Evolutionary conservation across 75 land plant species (phyloP).

Genomic region (Cupressus sempervirens): DNA sequence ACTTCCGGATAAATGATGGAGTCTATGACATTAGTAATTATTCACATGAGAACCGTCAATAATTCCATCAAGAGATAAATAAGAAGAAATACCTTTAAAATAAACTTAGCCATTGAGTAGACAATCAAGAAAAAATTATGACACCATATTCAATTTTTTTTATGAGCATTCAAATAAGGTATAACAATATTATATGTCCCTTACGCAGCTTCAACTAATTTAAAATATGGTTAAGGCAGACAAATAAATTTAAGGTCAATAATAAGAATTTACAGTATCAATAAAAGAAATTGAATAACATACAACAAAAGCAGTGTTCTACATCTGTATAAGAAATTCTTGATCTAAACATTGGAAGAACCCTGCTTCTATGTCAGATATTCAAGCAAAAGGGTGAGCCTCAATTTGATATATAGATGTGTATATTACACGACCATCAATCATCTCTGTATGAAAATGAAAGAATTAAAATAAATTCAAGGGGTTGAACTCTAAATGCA

Average conservation of each 20-base stretch:
- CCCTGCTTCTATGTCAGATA: too few species aligned
- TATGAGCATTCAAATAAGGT: not conserved
- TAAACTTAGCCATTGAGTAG: not conserved
- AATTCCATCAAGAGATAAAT: not conserved
- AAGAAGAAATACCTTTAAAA: not conserved
- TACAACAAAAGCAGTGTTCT: not conserved
- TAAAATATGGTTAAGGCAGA: not conserved
- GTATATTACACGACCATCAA: too few species aligned
- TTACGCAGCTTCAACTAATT: not conserved
- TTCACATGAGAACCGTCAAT: not conserved
- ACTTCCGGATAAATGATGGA: slow-evolving; percentile 46
- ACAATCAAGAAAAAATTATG: not conserved
- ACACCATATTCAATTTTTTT: not conserved
- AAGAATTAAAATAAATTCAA: too few species aligned
- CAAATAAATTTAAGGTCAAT: not conserved
- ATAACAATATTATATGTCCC: not conserved
- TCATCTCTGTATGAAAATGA: too few species aligned
- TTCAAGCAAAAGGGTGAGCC: too few species aligned
- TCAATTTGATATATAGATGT: too few species aligned
- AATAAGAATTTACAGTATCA: not conserved
- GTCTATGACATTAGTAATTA: slow-evolving; percentile 19
- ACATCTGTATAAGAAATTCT: slow-evolving; percentile 25
- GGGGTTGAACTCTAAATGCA: not conserved
- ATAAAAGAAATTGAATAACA: not conserved
- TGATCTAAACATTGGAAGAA: too few species aligned